phyloP scores from a whole-genome alignment of 768 basidiomycete species.

The Ramaria sp. region DNA sequence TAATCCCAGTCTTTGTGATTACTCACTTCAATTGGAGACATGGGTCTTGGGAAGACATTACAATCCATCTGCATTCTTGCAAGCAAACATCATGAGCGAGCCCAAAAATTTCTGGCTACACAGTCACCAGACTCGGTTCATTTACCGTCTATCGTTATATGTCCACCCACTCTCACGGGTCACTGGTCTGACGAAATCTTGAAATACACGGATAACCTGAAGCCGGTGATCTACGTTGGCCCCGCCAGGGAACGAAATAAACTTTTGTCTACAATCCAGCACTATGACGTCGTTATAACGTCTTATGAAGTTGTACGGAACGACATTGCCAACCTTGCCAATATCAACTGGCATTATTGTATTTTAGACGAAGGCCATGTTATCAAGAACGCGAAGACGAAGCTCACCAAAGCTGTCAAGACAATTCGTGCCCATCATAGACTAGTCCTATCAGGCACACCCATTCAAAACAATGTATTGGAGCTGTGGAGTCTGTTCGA shows the following conservation, averaged over 20 bases:
- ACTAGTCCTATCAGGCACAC: conserved; percentile 90
- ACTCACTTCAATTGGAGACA: conserved; percentile 44
- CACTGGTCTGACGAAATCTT: conserved; percentile 99
- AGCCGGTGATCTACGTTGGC: conserved; percentile 82
- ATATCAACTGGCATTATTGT: conserved; percentile 85
- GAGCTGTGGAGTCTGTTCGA: conserved; percentile 99
- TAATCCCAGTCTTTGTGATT: neutral
- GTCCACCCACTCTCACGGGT: conserved; percentile 94
- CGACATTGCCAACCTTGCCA: conserved; percentile 68
- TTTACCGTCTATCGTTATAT: conserved; percentile 89
- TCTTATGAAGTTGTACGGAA: conserved; percentile 98
- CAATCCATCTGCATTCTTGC: conserved; percentile 97
- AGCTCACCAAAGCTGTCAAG: conserved; percentile 94
- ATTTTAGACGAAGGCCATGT: conserved; percentile 97
- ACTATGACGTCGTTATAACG: conserved; percentile 87
- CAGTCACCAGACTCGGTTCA: conserved; percentile 68
- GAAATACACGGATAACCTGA: conserved; percentile 80
- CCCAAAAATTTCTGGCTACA: conserved; percentile 52
- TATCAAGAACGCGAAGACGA: conserved; percentile 98
- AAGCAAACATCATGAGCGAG: conserved; percentile 85
- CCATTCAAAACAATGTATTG: conserved; percentile 97
- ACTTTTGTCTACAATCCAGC: conserved; percentile 51
- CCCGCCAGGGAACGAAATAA: conserved; percentile 69
- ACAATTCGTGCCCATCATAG: conserved; percentile 83
- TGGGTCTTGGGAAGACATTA: conserved; percentile 97